These are phyloP conservation scores for Raphanus hybrid DNA, from an alignment of 441 rosid species.

Conservation along the genomic window DNA sequence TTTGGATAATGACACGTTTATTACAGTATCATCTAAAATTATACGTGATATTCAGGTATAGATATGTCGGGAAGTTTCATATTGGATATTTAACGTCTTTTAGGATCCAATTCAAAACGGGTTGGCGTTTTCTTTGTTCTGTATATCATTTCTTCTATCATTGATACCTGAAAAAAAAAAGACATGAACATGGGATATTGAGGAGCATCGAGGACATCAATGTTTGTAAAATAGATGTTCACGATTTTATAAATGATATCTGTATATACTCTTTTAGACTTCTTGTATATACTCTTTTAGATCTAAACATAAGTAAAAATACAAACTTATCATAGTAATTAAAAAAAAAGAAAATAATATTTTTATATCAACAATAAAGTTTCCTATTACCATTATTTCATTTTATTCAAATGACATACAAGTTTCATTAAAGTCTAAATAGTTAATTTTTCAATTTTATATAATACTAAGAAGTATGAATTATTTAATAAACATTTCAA, in stretches of 20 bases:
- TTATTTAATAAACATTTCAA: too few species aligned
- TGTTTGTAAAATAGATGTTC: not conserved
- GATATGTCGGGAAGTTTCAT: not conserved
- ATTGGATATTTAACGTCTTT: not conserved
- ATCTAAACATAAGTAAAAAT: too few species aligned
- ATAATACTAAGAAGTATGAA: too few species aligned
- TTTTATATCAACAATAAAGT: too few species aligned
- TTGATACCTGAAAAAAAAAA: not conserved
- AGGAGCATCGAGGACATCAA: not conserved
- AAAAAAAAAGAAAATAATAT: too few species aligned
- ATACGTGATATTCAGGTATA: not conserved
- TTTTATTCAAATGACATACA: too few species aligned
- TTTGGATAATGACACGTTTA: not conserved
- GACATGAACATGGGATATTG: not conserved
- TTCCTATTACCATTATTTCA: too few species aligned
- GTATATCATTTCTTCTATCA: not conserved
- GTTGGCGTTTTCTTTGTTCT: not conserved
- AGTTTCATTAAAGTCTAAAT: too few species aligned
- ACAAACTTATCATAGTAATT: too few species aligned
- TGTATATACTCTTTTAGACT: not conserved
- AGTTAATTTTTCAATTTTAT: too few species aligned
- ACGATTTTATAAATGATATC: too few species aligned
- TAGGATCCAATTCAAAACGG: not conserved
- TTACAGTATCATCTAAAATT: not conserved
- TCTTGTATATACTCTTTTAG: not conserved